phyloP scores from a whole-genome alignment of 192 early-diverging fungal genomes.

The Mortierella antarctica region DNA sequence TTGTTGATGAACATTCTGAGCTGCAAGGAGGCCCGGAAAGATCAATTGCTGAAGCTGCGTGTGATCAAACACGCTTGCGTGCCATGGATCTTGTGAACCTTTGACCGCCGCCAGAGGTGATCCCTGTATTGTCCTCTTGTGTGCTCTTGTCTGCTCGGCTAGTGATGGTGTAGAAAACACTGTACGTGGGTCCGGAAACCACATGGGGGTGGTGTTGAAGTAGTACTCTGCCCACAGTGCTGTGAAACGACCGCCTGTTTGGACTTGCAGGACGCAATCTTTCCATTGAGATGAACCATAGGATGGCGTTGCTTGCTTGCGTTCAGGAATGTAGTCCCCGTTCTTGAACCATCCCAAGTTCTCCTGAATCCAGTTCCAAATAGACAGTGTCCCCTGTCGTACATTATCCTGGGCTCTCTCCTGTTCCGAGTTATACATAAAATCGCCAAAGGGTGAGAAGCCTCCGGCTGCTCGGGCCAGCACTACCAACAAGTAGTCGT shows the following conservation, averaged over 20 bases:
- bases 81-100: neutral
- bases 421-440: slow-evolving; percentile 53
- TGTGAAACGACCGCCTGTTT: slow-evolving; percentile 48
- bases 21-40: neutral
- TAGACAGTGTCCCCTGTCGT: slow-evolving; percentile 38
- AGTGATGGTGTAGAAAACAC: slow-evolving; percentile 10
- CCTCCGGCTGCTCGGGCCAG: slow-evolving; percentile 50
- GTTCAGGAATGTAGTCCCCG: slow-evolving; percentile 14
- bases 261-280: slow-evolving; percentile 27
- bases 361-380: slow-evolving; percentile 53
- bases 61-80: slow-evolving; percentile 24
- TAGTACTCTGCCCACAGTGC: slow-evolving; percentile 57
- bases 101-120: neutral
- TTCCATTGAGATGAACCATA: slow-evolving; percentile 23
- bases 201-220: slow-evolving; percentile 25
- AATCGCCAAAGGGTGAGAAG: slow-evolving; percentile 56
- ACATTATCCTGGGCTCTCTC: slow-evolving; percentile 37
- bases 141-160: neutral
- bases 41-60: slow-evolving; percentile 15
- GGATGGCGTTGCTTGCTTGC: neutral
- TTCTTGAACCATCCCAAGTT: slow-evolving; percentile 53
- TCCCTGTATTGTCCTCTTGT: neutral
- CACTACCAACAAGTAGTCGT: slow-evolving; percentile 52
- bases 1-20: neutral
- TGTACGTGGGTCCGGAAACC: slow-evolving; percentile 24